Conservation (phyloP, 2,329 filamentous ascomycete genomes). For the Ceratocystis ficicola region DNA sequence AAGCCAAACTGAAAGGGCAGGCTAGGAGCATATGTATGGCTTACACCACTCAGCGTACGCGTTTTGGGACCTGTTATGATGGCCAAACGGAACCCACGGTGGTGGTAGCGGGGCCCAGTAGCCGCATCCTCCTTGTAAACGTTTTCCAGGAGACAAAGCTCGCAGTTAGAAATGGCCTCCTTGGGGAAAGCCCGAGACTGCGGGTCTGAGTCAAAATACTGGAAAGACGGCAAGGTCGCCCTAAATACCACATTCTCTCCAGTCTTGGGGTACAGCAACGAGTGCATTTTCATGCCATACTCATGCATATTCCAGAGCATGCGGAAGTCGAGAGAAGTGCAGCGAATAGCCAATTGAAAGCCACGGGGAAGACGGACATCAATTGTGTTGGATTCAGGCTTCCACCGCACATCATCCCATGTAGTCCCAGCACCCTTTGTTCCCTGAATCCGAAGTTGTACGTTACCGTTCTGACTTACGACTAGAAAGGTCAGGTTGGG, state of each 20-base stretch:
- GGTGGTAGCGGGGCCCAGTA: constrained; percentile 57
- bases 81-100: constrained; percentile 67
- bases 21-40: constrained; percentile 53
- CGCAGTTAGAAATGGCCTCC: constrained; percentile 59
- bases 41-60: constrained; percentile 65
- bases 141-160: constrained; percentile 64
- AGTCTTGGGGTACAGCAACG: constrained; percentile 52
- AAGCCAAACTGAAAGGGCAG: constrained; percentile 67
- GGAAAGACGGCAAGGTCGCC: constrained; percentile 58
- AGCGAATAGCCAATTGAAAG: constrained; percentile 58
- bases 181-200: constrained; percentile 61
- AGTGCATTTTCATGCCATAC: constrained; percentile 65
- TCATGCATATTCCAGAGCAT: constrained; percentile 74
- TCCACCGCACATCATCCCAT: constrained; percentile 78
- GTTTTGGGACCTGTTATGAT: constrained; percentile 66
- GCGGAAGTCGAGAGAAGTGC: constrained; percentile 65
- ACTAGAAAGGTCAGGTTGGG: constrained; percentile 60
- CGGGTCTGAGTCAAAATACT: constrained; percentile 66
- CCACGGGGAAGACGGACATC: constrained; percentile 61
- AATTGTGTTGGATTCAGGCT: constrained; percentile 51
- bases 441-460: constrained; percentile 62
- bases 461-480: constrained; percentile 64
- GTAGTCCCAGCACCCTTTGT: constrained; percentile 56
- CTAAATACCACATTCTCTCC: constrained; percentile 62
- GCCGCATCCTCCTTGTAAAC: constrained; percentile 56